phyloP scores from a whole-genome alignment of 305 asterid species.

The Andrographis paniculata region DNA sequence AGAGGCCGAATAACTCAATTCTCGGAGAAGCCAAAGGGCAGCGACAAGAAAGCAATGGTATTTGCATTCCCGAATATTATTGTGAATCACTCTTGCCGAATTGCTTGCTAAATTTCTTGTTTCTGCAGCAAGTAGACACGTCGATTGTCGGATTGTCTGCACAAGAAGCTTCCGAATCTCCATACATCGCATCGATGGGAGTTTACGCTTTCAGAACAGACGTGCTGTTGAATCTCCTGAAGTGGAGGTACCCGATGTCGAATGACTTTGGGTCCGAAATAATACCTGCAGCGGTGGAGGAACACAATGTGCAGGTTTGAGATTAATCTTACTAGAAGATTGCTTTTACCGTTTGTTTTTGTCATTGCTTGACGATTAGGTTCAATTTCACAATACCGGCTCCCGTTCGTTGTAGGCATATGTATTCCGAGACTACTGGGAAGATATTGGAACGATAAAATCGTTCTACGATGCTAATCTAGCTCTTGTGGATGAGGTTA shows the following conservation, averaged over 20 bases:
- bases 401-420: constrained; percentile 47
- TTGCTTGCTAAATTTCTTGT: neutral
- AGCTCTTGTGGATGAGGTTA: constrained; percentile 82
- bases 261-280: constrained; percentile 97
- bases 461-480: constrained; percentile 76
- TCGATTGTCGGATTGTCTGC: constrained; percentile 69
- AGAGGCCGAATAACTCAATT: constrained; percentile 69
- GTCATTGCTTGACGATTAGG: constrained; percentile 1
- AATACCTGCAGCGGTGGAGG: constrained; percentile 75
- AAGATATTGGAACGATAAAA: constrained; percentile 61
- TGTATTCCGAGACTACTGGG: constrained; percentile 48
- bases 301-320: constrained; percentile 65
- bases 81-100: neutral
- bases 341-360: neutral
- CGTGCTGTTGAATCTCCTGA: constrained; percentile 61
- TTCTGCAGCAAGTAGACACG: constrained; percentile 75
- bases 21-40: constrained; percentile 82
- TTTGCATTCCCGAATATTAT: constrained; percentile 4
- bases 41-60: constrained; percentile 83
- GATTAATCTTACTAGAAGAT: constrained; percentile 1
- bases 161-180: constrained; percentile 49
- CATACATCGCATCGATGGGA: constrained; percentile 95
- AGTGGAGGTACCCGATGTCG: constrained; percentile 63
- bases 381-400: neutral
- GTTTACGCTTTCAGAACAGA: constrained; percentile 84